These are phyloP conservation scores for Venturiaceae sp. DNA, from an alignment of 2,329 filamentous ascomycete genomes.

Conservation along the genomic window DNA sequence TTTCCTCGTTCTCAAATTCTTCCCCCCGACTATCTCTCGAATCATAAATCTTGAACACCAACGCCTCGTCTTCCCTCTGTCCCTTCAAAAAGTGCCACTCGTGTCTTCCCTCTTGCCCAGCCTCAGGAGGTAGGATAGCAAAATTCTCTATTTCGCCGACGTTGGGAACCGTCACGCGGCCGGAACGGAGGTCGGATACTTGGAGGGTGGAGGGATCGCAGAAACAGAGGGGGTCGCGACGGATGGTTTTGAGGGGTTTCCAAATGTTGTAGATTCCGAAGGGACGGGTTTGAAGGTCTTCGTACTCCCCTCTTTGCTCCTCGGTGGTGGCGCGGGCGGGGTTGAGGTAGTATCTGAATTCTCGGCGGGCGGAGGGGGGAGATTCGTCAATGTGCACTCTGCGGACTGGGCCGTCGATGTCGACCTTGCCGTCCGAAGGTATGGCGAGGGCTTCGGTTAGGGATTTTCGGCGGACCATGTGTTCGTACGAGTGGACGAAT, in stretches of 20 bases:
- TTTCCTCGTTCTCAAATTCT: neutral
- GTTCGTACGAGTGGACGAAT: neutral
- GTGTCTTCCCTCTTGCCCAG: neutral
- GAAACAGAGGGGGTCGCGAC: neutral
- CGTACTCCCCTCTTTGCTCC: neutral
- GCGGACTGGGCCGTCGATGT: neutral
- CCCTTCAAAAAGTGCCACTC: neutral
- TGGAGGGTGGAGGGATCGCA: neutral
- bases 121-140: neutral
- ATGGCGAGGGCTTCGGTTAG: neutral
- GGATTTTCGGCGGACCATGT: neutral
- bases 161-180: neutral
- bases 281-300: neutral
- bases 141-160: neutral
- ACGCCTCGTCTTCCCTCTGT: neutral
- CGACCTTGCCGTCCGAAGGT: neutral
- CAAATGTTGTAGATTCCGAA: constrained; percentile 3
- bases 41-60: neutral
- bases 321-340: neutral
- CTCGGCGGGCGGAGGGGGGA: neutral
- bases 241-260: neutral
- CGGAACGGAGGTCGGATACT: neutral
- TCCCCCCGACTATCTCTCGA: neutral
- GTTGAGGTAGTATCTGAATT: neutral
- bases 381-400: constrained; percentile 2